Conservation (phyloP, 768 basidiomycete genomes). For the Grammothele lineata region DNA sequence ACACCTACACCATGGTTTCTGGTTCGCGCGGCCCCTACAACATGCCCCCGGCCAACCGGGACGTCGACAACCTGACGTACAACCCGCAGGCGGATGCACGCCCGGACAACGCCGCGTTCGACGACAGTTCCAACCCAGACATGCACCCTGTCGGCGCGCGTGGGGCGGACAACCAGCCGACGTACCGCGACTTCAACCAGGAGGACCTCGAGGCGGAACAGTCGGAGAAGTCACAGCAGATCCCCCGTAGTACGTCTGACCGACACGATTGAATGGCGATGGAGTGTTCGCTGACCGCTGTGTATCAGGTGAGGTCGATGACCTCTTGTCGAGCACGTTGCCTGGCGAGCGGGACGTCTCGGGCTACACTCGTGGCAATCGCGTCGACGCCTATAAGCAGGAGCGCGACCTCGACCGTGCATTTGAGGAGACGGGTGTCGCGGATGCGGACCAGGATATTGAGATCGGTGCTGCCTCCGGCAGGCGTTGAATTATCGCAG, state of each 20-base stretch:
- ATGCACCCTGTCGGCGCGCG: slow-evolving; percentile 20
- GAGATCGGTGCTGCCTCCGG: slow-evolving; percentile 18
- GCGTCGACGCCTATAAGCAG: slow-evolving; percentile 23
- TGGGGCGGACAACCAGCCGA: slow-evolving; percentile 22
- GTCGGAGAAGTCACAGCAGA: slow-evolving; percentile 18
- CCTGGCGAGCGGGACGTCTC: slow-evolving; percentile 16
- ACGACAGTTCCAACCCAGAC: slow-evolving; percentile 11
- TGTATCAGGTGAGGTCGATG: slow-evolving; percentile 21
- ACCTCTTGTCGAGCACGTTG: slow-evolving; percentile 11
- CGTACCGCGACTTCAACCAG: slow-evolving; percentile 11
- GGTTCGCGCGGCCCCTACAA: slow-evolving; percentile 17
- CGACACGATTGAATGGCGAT: no score
- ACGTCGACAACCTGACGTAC: slow-evolving; percentile 20
- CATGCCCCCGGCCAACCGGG: slow-evolving; percentile 10
- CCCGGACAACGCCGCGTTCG: slow-evolving; percentile 20
- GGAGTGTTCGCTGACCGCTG: neutral
- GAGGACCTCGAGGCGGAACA: slow-evolving; percentile 21
- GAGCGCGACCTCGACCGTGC: slow-evolving; percentile 20
- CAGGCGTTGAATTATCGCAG: neutral
- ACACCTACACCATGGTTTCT: slow-evolving; percentile 9
- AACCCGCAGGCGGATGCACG: slow-evolving; percentile 19
- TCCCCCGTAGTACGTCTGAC: slow-evolving; percentile 16
- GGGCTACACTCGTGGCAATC: slow-evolving; percentile 21
- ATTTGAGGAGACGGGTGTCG: slow-evolving; percentile 13
- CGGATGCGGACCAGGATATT: slow-evolving; percentile 16